Conservation (phyloP, 2,329 filamentous ascomycete species). For the Acrocalymma vagum region DNA sequence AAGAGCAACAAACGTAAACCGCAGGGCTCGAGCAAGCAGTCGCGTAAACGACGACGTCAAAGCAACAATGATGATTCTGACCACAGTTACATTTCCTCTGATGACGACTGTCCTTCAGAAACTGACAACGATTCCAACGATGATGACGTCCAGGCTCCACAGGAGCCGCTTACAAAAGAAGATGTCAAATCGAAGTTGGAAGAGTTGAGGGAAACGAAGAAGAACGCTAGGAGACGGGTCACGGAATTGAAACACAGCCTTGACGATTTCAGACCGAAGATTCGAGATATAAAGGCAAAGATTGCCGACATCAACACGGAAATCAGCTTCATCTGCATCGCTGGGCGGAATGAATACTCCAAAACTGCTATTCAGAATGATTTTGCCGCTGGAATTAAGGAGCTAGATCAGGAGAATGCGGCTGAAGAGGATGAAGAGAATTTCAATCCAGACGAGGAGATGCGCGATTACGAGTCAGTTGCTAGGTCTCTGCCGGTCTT, state of each 20-base stretch:
- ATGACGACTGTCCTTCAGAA: conserved; percentile 33
- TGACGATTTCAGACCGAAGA: conserved; percentile 34
- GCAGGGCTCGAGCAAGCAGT: conserved; percentile 3
- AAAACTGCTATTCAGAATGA: conserved; percentile 64
- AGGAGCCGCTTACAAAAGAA: conserved; percentile 50
- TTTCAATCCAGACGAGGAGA: conserved; percentile 64
- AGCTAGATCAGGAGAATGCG: conserved; percentile 66
- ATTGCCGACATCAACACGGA: conserved; percentile 42
- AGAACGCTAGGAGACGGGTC: conserved; percentile 45
- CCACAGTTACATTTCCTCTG: conserved; percentile 23
- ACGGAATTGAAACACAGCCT: conserved; percentile 38
- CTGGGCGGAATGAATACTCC: conserved; percentile 65
- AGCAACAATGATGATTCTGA: conserved; percentile 21
- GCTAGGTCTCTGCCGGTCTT: conserved; percentile 68
- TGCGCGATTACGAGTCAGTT: conserved; percentile 66
- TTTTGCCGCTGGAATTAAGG: conserved; percentile 67
- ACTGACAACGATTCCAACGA: conserved; percentile 29
- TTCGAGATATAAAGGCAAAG: conserved; percentile 38
- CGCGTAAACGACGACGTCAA: conserved; percentile 28
- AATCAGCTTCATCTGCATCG: conserved; percentile 58
- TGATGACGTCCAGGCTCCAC: conserved; percentile 28
- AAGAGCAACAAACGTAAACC: conserved; percentile 54
- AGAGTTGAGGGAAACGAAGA: conserved; percentile 54
- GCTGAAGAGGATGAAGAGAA: conserved; percentile 62
- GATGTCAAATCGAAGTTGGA: conserved; percentile 54